phyloP scores from a whole-genome alignment of 495 filamentous ascomycete genomes.

The Wilcoxina mikolae region DNA sequence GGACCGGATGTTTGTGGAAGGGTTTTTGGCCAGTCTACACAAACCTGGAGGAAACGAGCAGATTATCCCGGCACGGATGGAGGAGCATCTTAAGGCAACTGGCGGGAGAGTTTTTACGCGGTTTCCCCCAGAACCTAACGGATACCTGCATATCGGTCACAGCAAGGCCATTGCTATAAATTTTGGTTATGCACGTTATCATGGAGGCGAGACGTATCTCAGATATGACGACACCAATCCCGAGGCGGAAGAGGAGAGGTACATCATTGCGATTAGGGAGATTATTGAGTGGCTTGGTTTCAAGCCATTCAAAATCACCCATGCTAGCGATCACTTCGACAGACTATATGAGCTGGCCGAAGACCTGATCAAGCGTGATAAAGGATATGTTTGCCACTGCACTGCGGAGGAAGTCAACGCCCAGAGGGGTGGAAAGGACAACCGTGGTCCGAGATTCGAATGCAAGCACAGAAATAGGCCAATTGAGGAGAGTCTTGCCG shows the following conservation, averaged over 20 bases:
- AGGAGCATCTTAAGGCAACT: constrained; percentile 22
- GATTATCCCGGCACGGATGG: constrained; percentile 21
- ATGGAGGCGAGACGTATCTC: constrained; percentile 59
- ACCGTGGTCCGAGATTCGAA: constrained; percentile 51
- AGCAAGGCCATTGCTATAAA: constrained; percentile 95
- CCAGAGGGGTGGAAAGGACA: constrained; percentile 62
- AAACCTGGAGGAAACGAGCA: constrained; percentile 28
- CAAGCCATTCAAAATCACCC: constrained; percentile 60
- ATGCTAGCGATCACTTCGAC: constrained; percentile 69
- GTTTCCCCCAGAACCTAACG: constrained; percentile 74
- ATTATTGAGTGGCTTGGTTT: constrained; percentile 75
- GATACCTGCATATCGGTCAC: constrained; percentile 78
- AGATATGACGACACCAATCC: constrained; percentile 77
- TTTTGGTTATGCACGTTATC: constrained; percentile 82
- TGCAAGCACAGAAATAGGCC: constrained; percentile 64
- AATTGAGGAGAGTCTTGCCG: constrained; percentile 57
- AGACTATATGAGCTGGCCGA: constrained; percentile 76
- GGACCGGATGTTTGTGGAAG: constrained; percentile 26
- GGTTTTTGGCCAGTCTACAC: constrained; percentile 23
- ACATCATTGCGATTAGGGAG: constrained; percentile 61
- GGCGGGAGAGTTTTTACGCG: constrained; percentile 40
- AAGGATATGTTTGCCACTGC: constrained; percentile 70
- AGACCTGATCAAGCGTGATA: constrained; percentile 56
- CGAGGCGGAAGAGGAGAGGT: constrained; percentile 64
- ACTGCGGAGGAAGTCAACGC: constrained; percentile 57